Conservation (phyloP, 805 yeast species). For the Saccharomycopsis sp. region DNA sequence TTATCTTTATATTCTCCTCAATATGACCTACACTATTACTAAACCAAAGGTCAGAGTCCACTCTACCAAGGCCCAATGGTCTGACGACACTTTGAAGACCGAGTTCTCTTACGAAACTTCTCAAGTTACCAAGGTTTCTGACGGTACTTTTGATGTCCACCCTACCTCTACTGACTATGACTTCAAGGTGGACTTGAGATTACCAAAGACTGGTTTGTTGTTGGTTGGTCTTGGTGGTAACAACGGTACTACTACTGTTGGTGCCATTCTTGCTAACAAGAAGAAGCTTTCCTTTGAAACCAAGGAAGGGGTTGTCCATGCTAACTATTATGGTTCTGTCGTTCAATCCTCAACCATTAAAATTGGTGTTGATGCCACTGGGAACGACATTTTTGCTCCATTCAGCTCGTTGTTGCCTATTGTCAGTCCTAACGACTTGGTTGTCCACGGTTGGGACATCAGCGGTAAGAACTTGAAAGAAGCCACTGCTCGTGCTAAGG, state of each 20-base stretch:
- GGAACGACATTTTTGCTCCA: conserved; percentile 87
- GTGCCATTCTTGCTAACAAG: conserved; percentile 81
- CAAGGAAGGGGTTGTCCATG: conserved; percentile 65
- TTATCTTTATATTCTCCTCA: background rate
- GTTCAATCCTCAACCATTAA: conserved; percentile 89
- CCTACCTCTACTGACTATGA: conserved; percentile 71
- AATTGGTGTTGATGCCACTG: conserved; percentile 73
- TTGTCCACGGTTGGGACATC: conserved; percentile 94
- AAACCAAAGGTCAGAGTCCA: conserved; percentile 28
- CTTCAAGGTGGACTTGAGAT: conserved; percentile 75
- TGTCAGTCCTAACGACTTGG: conserved; percentile 84
- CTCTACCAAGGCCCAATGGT: conserved; percentile 33
- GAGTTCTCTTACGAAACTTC: conserved; percentile 42
- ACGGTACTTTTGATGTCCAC: conserved; percentile 33
- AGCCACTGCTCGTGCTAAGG: conserved; percentile 82
- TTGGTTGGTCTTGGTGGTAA: conserved; percentile 96
- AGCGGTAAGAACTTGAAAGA: conserved; percentile 60
- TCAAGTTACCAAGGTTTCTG: conserved; percentile 28
- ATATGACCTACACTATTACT: conserved; percentile 1
- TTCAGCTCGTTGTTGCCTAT: conserved; percentile 85
- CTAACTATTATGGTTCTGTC: conserved; percentile 90
- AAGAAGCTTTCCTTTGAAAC: conserved; percentile 71
- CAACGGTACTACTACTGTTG: conserved; percentile 88
- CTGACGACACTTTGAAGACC: conserved; percentile 35
- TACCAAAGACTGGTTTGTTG: conserved; percentile 83